These are phyloP conservation scores for Logfia minima DNA, from an alignment of 129 eudicot species.

Conservation along the genomic window DNA sequence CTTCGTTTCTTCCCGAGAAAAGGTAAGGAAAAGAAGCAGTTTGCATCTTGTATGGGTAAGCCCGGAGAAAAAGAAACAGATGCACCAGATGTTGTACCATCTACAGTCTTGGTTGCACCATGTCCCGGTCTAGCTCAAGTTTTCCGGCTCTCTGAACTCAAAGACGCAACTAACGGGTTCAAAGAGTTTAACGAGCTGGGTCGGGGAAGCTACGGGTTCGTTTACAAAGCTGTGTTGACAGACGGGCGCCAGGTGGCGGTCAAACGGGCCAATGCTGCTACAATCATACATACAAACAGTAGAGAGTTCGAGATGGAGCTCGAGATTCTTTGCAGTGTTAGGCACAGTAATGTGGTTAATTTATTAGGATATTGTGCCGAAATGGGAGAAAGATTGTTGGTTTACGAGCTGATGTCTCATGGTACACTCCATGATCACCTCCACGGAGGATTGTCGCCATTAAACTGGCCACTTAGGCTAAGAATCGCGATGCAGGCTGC, in stretches of 20 bases:
- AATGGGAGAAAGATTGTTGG: constrained; percentile 91
- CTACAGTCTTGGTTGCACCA: constrained; percentile 52
- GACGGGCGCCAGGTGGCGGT: constrained; percentile 94
- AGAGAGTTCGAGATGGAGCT: constrained; percentile 82
- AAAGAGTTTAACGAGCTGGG: constrained; percentile 98
- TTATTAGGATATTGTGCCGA: constrained; percentile 88
- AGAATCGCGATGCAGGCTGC: constrained; percentile 86
- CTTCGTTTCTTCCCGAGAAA: constrained; percentile 44
- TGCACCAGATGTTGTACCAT: constrained; percentile 36
- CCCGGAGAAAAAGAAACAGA: constrained; percentile 48
- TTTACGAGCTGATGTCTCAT: constrained; percentile 84
- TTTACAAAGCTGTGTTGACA: constrained; percentile 76
- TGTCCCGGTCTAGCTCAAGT: constrained; percentile 88
- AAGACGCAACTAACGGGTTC: constrained; percentile 95
- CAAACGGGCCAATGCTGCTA: constrained; percentile 95
- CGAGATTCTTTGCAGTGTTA: constrained; percentile 77
- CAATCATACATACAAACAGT: constrained; percentile 84
- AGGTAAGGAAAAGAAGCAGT: constrained; percentile 53
- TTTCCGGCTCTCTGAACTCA: constrained; percentile 82
- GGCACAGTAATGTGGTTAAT: constrained; percentile 84
- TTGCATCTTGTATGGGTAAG: constrained; percentile 54
- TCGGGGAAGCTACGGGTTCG: constrained; percentile 94
- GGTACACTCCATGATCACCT: constrained; percentile 94
- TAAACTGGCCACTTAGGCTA: constrained; percentile 70
- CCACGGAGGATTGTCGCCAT: constrained; percentile 75